Evolutionary conservation across 495 filamentous ascomycete genomes (phyloP), one percentile per base, ranked within the genome.

Genomic region (Cryomyces antarcticus): DNA sequence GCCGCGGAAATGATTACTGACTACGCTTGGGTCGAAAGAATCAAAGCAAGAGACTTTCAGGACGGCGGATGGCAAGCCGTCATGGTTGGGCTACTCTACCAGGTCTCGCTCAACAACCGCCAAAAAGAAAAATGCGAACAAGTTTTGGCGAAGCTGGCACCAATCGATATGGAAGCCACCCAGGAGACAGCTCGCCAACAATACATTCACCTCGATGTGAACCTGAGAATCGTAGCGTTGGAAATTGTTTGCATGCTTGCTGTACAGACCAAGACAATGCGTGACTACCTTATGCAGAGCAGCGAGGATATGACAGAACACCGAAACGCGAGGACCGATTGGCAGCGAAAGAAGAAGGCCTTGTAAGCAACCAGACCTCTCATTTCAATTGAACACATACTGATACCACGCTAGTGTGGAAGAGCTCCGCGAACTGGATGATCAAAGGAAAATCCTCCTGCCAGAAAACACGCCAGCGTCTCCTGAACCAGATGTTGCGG

Each of bases 321-420:
- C 53, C 71, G 89, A 13, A 97, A 96, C 59, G 80, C 92, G 58
- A 96, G 93, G 62, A 94, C 93, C 44, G 82, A 93, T 49, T 78
- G 75, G 55, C 89, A 96, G 58, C 72, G 84, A 44, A 69, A 77
- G 42, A 74, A 80, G 52, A 95, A 89, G 57, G 67, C 69, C 57
- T 69, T 72, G 87, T 94, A 73, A 66, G 86, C 79, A 29, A 24
- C 36, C 12, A 24, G 39, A 10, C 39, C 9, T 7, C 47, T 45
- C 10, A 12, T 30, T 48, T 38, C 35, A n/a, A 31, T 38, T 45
- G 38, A 41, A 12, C n/a, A 11, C 51, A 42, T 33, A 33, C 50
- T 57, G 40, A 60, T 41, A 11, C 7, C 7, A 17, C 24, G 52
- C 30, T 49, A 92, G 82, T 4, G 64, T 86, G 33, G 85, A 87